A percentile compares a stretch with the other conserved stretches of the same genome.
Evolutionary conservation across 371 early-diverging fungal genomes (phyloP).

Genomic region (Rhizopus delemar): DNA sequence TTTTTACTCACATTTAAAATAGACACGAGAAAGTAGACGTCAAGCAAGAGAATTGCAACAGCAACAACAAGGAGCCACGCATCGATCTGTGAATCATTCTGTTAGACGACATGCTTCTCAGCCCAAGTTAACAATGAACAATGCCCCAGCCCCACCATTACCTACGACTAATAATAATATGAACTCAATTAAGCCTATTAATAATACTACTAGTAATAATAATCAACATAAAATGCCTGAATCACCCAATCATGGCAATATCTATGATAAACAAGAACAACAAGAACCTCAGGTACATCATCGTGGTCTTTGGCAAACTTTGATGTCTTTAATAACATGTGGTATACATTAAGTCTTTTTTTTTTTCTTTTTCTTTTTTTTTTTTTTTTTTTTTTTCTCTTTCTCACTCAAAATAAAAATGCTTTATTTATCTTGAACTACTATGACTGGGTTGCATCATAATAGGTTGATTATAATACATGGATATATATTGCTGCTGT

Average conservation of each 20-base stretch:
- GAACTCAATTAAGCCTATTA: neutral
- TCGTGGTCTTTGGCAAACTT: constrained; percentile 27
- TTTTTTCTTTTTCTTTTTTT: neutral
- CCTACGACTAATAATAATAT: constrained; percentile 4
- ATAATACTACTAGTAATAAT: constrained; percentile 5
- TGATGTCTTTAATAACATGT: constrained; percentile 31
- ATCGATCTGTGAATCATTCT: constrained; percentile 21
- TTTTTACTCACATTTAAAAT: constrained; percentile 10
- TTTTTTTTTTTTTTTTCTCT: neutral
- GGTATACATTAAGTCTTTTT: constrained; percentile 22
- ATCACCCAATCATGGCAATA: constrained; percentile 16
- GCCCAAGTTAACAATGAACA: constrained; percentile 19
- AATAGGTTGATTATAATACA: neutral
- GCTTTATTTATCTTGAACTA: neutral
- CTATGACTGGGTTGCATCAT: too few species aligned
- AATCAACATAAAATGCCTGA: constrained; percentile 24
- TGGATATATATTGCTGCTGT: neutral
- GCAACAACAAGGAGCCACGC: constrained; percentile 12
- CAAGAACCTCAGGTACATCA: constrained; percentile 16
- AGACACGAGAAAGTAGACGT: constrained; percentile 29
- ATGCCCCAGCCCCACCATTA: constrained; percentile 18
- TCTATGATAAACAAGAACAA: constrained; percentile 11
- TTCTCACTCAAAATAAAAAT: neutral
- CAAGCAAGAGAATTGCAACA: constrained; percentile 30
- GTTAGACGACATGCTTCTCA: constrained; percentile 31